A percentile compares a stretch with the other conserved stretches of the same genome.
Evolutionary conservation across 2,329 filamentous ascomycete species (phyloP).

Genomic region (Hymenotorrendiella dingleyae): DNA sequence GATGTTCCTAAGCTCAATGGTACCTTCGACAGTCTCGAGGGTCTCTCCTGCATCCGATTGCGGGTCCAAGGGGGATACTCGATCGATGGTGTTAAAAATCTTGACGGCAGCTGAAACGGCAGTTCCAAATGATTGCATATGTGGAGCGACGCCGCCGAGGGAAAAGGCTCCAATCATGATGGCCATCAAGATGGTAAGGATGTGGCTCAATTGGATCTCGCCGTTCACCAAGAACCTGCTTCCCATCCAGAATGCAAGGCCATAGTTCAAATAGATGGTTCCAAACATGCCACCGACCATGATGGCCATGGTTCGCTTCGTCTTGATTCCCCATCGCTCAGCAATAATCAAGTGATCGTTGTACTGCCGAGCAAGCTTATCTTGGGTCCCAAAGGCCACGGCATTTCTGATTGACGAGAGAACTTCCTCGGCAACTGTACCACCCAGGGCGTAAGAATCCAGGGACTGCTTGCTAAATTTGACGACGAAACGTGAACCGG

Average conservation of each 20-base stretch:
- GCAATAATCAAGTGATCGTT: constrained; percentile 68
- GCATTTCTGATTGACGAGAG: constrained; percentile 90
- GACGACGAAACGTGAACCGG: constrained; percentile 67
- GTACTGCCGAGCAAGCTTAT: constrained; percentile 83
- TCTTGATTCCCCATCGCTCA: constrained; percentile 68
- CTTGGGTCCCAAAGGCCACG: constrained; percentile 87
- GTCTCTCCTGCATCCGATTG: constrained; percentile 64
- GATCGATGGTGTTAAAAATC: constrained; percentile 91
- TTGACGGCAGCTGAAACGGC: constrained; percentile 80
- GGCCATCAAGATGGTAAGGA: constrained; percentile 82
- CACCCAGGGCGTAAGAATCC: constrained; percentile 74
- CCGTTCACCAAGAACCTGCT: constrained; percentile 65
- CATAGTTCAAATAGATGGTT: constrained; percentile 81
- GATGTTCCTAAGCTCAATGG: constrained; percentile 73
- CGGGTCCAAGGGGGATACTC: constrained; percentile 76
- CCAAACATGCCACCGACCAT: constrained; percentile 84
- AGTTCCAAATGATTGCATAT: constrained; percentile 79
- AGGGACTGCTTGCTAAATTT: constrained; percentile 75
- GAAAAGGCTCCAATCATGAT: constrained; percentile 93
- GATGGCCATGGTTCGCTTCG: constrained; percentile 64
- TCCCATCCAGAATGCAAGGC: constrained; percentile 83
- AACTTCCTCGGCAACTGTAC: constrained; percentile 88
- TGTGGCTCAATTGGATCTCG: constrained; percentile 58
- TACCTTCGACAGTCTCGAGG: constrained; percentile 67
- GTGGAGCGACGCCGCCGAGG: constrained; percentile 79